A percentile compares a stretch with the other conserved stretches of the same genome.
These are phyloP conservation scores for Gaillardinia entomophila DNA, from an alignment of 805 yeast genomes.

Conservation along the genomic window DNA sequence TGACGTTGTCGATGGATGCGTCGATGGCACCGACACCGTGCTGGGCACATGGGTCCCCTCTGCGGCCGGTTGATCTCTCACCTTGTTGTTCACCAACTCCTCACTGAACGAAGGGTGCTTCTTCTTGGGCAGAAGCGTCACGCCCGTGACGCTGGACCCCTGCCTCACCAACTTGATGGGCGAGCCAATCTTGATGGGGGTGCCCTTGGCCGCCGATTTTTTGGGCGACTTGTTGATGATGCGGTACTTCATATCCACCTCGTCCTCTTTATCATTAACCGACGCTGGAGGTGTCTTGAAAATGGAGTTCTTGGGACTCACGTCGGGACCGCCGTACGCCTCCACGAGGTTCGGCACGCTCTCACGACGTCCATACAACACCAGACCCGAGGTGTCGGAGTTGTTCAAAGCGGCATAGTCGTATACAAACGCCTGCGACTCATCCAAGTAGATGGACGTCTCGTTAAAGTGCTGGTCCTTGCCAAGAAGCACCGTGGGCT, in stretches of 20 bases:
- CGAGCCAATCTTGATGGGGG: constrained; percentile 35
- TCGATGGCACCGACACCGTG: constrained; percentile 29
- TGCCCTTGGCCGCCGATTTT: constrained; percentile 2
- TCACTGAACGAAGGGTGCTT: constrained; percentile 3
- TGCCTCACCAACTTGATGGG: constrained; percentile 30
- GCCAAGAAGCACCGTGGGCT: constrained; percentile 23
- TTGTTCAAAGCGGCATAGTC: background rate
- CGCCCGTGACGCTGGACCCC: constrained; percentile 22
- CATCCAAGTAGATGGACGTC: constrained; percentile 10
- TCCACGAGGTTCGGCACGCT: background rate
- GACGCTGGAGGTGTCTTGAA: constrained; percentile 7
- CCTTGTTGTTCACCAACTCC: constrained; percentile 17
- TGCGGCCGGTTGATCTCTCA: constrained; percentile 11
- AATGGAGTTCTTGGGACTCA: background rate
- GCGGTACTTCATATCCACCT: constrained; percentile 1
- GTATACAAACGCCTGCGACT: background rate
- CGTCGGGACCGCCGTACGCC: background rate
- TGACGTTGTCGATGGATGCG: constrained; percentile 8
- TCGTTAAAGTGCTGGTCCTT: constrained; percentile 26
- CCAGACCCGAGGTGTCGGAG: background rate
- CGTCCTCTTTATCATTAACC: constrained; percentile 2
- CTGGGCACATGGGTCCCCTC: constrained; percentile 12
- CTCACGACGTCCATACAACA: background rate
- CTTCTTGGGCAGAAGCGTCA: constrained; percentile 6
- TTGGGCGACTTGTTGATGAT: constrained; percentile 1